Base-by-base conservation (phyloP, 768 basidiomycete genomes). In the Leucocoprinus birnbaumii region DNA sequence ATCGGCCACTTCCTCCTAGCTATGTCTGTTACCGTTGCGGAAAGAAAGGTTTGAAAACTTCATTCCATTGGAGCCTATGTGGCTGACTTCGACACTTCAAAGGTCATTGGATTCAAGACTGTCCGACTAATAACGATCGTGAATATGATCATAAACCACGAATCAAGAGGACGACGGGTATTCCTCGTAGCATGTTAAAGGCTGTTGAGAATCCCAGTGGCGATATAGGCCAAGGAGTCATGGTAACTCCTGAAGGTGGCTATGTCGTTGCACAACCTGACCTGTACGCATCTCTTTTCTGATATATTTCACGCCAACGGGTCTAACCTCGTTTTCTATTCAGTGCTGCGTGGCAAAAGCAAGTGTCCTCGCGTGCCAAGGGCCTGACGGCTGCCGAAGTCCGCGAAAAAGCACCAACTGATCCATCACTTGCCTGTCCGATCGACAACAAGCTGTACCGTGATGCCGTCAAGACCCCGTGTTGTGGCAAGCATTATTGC, bases 81-180 rank as follows among this genome's bases (percentile, higher is more conserved):
- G 35, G 35, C 42, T 63, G 50, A 68, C 49, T 57, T 43, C 31
- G 41, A 57, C 55, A 43, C 19, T 18, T 67, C 16, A n/a, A 48
- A 98, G 96, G 97, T 38, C 97, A 99, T 66, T 99, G 97, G 97
- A 99, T 99, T 60, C 95, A 99, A 67, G 92, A 97, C 59, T 99
- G 97, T 67, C 97, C 97, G 1, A 97, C 94, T 5, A 98, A 98
- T 68, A 94, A 89, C 62, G 93, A 99, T 66, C 88, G 93, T 48
- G 93, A 95, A 47, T 97, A 87, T 60, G 93, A 96, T 69, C 89
- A 98, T 64, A 79, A 89, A 55, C 96, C 96, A 45, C 88, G 95
- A 24, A 95, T 99, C 68, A 98, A 98, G 67, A 82, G 97, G 48
- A 98, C 97, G 3, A 99, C 97, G 9, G 97, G 97, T 71, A 99